Percentiles rank a stretch among this genome's conserved stretches.
phyloP scores from a whole-genome alignment of 768 basidiomycete species.

The Paxillus ammoniavirescens region DNA sequence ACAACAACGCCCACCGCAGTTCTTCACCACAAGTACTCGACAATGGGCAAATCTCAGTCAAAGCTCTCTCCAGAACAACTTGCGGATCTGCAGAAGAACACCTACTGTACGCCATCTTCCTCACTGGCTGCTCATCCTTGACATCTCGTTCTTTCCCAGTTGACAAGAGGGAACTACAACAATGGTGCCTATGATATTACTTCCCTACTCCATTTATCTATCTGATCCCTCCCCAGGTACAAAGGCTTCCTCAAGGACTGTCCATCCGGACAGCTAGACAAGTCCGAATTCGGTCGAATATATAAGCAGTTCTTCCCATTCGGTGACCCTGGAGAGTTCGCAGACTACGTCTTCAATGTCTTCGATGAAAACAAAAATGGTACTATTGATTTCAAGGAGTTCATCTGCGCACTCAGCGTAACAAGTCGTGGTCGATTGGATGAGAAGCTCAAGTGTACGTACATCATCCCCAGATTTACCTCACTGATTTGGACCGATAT shows the following conservation, averaged over 20 bases:
- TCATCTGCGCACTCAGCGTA: constrained; percentile 95
- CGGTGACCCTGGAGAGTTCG: constrained; percentile 94
- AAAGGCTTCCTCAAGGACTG: constrained; percentile 99
- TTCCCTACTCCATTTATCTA: constrained; percentile 3
- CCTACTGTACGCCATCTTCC: constrained; percentile 71
- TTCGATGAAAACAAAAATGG: constrained; percentile 95
- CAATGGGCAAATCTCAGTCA: constrained; percentile 96
- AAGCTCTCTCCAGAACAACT: constrained; percentile 95
- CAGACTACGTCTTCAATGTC: constrained; percentile 98
- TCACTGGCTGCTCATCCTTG: constrained; percentile 9
- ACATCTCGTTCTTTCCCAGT: constrained; percentile 47
- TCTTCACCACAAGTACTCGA: constrained; percentile 30
- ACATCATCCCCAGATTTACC: constrained; percentile 5
- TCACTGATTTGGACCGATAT: neutral
- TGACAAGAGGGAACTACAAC: constrained; percentile 95
- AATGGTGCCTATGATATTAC: constrained; percentile 56
- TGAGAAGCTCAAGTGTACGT: constrained; percentile 96
- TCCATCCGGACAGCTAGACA: constrained; percentile 94
- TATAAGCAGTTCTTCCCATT: constrained; percentile 99
- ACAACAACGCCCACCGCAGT: neutral
- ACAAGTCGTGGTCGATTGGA: constrained; percentile 92
- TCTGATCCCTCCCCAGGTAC: constrained; percentile 60
- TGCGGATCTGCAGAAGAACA: constrained; percentile 93
- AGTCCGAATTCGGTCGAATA: constrained; percentile 92
- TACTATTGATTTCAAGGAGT: constrained; percentile 99